Base-by-base conservation (phyloP, 768 basidiomycete genomes). In the Crucibulum laeve region DNA sequence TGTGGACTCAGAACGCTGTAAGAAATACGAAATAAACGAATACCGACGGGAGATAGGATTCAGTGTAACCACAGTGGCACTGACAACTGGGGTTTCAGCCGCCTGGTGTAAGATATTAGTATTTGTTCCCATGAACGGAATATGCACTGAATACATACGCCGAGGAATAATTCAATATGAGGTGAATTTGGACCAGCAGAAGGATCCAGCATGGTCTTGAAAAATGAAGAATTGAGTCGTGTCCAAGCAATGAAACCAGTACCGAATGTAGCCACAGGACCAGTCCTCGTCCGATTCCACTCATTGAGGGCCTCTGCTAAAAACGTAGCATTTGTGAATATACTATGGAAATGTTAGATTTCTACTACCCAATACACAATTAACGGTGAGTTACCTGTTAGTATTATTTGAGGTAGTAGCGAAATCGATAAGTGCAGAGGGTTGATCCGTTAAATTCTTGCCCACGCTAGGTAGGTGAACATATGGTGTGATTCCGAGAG, bases 391-490 rank as follows among this genome's bases (percentile, higher is more conserved):
- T n/a, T n/a, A 30, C 28, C n/a, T 30, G 28, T 30, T n/a, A 10
- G 2, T n/a, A 10, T 8, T 30, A 30, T 30, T n/a, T 10, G 28
- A 10, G 10, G 28, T 10, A 30, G 8, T 30, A 46, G 62, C 5
- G 59, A 52, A 24, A 51, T 63, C 6, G 56, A 58, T 4, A 49
- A 45, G 51, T 53, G 68, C 19, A 43, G 25, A 45, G 0, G 63
- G 52, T 37, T 70, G 68, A 43, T 67, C 69, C 8, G 58, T 55
- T 1, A 70, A 49, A 42, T 71, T 67, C 41, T 60, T 54, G 13
- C 70, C 70, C 1, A 71, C 69, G 33, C 55, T 55, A 5, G 67
- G 68, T 7, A 64, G 47, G 45, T 66, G 24, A 3, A 69, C 45
- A 7, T 61, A 26, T 7, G 63, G 43, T 1, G 22, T 43, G 19